Conservation (phyloP, 352 stramenopile species). For the Phytophthora uliginosa region DNA sequence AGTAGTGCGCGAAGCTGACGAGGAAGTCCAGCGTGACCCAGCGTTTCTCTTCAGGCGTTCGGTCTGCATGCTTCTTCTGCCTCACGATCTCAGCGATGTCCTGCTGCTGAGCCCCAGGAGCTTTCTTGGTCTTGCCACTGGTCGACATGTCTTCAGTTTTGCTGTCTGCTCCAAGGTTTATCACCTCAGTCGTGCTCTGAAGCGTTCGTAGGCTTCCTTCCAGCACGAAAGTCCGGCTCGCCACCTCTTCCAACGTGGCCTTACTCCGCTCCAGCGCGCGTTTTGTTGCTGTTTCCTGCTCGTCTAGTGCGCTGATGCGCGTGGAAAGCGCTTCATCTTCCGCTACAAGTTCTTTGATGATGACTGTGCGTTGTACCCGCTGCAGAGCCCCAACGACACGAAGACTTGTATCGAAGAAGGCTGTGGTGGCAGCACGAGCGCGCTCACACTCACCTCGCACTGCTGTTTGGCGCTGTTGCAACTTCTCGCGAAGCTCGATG, state of each 20-base stretch:
- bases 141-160: background rate
- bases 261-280: constrained; percentile 31
- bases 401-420: constrained; percentile 71
- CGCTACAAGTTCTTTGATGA: constrained; percentile 52
- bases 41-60: constrained; percentile 64
- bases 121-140: constrained; percentile 1
- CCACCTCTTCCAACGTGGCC: constrained; percentile 48
- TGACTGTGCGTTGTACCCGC: constrained; percentile 53
- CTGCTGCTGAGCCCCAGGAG: background rate
- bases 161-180: background rate
- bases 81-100: constrained; percentile 52
- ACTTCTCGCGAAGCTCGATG: constrained; percentile 37
- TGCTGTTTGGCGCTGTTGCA: constrained; percentile 35
- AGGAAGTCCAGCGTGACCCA: constrained; percentile 80
- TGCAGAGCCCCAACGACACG: constrained; percentile 66
- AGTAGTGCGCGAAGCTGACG: constrained; percentile 73
- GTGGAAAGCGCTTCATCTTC: constrained; percentile 35
- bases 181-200: constrained; percentile 34
- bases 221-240: constrained; percentile 43
- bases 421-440: constrained; percentile 43
- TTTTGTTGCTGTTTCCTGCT: constrained; percentile 23
- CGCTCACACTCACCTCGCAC: constrained; percentile 49
- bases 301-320: constrained; percentile 44
- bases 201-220: constrained; percentile 45
- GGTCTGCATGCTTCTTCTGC: constrained; percentile 56